These are phyloP conservation scores for Ustilago curta DNA, from an alignment of 1,284 basidiomycete species.

Conservation along the genomic window DNA sequence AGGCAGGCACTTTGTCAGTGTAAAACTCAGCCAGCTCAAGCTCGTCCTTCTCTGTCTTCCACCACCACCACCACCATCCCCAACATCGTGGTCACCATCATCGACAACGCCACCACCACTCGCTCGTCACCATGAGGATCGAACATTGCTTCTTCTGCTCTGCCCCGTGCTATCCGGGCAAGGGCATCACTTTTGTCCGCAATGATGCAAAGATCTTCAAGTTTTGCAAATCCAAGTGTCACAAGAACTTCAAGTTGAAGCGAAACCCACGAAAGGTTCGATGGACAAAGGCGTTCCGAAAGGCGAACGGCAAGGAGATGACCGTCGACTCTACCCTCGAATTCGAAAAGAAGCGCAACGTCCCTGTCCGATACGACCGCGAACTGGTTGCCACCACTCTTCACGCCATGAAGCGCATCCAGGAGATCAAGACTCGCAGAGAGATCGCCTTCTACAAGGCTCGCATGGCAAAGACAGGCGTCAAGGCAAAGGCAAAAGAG, in stretches of 20 bases:
- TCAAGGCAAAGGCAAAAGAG: conserved; percentile 60
- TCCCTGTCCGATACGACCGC: conserved; percentile 97
- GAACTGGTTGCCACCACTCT: conserved; percentile 94
- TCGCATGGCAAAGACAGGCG: conserved; percentile 64
- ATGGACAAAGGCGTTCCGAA: conserved; percentile 99
- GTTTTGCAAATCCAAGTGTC: conserved; percentile 69
- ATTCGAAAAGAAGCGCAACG: conserved; percentile 98
- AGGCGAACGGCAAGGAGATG: conserved; percentile 99
- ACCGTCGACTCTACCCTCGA: conserved; percentile 98
- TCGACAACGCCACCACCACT: conserved; percentile 1
- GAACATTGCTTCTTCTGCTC: conserved; percentile 78
- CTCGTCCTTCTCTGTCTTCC: background rate
- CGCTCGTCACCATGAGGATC: conserved; percentile 66
- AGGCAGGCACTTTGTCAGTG: conserved; percentile 12
- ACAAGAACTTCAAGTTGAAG: conserved; percentile 85
- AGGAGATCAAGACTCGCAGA: conserved; percentile 89
- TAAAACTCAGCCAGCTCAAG: background rate
- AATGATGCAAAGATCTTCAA: conserved; percentile 67
- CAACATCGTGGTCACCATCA: background rate
- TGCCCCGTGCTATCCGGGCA: conserved; percentile 92
- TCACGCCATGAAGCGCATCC: conserved; percentile 94
- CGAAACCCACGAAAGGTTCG: conserved; percentile 98
- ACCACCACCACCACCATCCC: conserved; percentile 2
- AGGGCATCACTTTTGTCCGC: conserved; percentile 71
- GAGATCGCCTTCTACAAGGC: conserved; percentile 87